Evolutionary conservation across 768 basidiomycete genomes (phyloP), one percentile per base, ranked within the genome.

Genomic region (Terana coerulea): DNA sequence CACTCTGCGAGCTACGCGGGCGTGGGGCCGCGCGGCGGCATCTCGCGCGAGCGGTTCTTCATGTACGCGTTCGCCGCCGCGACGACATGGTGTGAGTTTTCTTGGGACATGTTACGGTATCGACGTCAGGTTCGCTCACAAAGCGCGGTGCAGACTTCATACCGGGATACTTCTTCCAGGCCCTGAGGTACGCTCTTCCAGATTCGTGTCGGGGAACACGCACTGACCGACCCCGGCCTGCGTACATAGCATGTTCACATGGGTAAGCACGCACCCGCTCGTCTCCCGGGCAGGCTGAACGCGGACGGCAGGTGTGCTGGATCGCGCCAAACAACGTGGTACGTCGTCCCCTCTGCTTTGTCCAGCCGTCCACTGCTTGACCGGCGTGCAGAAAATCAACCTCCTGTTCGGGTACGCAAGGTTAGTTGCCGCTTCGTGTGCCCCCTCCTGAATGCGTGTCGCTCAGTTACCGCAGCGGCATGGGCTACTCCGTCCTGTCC

Each of bases 1-100:
- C 87, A 89, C 63, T 78, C 79, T 0, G 75, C 80, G 47, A 73
- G 69, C 31, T 80, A 81, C 54, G 75, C 75, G 25, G 81, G 82
- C 1, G 73, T 79, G 47, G 80, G 80, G 1, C 61, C 69, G 14
- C 75, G 75, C 33, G 77, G 75, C 21, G 80, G 81, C 3, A 63
- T 84, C 37, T 75, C 72, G 37, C 70, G 84, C 60, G 83, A 85
- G 58, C 69, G 76, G 5, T 86, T 78, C 66, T 86, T 85, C 62
- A 49, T 68, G 26, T 76, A 75, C 47, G 79, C 76, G 0, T 84
- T 84, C 60, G 35, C 74, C 5, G 75, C 66, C 14, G 67, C 74
- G 8, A 61, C 72, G 34, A 41, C 72, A 14, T 79, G 77, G 76
- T 78, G 61, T 64, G 46, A 37, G 65, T 62, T 7, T 51, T 25